phyloP scores from a whole-genome alignment of 2,329 filamentous ascomycete genomes.

The Pseudovirgaria hyperparasitica region DNA sequence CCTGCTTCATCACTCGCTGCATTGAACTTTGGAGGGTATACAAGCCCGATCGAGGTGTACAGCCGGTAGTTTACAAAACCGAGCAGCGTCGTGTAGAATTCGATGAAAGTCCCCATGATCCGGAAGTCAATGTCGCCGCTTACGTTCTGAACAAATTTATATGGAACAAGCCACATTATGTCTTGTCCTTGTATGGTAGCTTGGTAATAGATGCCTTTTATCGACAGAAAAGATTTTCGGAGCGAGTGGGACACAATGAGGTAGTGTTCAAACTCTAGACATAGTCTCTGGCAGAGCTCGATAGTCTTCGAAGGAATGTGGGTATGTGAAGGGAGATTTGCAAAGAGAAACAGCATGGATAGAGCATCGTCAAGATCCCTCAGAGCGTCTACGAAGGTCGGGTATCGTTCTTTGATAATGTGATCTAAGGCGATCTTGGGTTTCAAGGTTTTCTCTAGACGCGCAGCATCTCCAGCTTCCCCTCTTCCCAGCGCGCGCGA shows the following conservation, averaged over 20 bases:
- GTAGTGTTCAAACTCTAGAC: conserved; percentile 95
- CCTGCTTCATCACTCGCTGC: conserved; percentile 74
- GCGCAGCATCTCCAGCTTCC: conserved; percentile 76
- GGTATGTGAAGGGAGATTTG: conserved; percentile 81
- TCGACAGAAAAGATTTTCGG: conserved; percentile 91
- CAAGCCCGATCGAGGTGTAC: conserved; percentile 80
- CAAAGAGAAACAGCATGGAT: conserved; percentile 94
- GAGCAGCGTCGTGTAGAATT: conserved; percentile 94
- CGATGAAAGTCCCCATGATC: conserved; percentile 98
- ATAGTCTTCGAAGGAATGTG: conserved; percentile 92
- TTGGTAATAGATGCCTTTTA: conserved; percentile 99
- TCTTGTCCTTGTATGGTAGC: conserved; percentile 95
- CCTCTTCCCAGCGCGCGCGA: conserved; percentile 80
- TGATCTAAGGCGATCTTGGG: conserved; percentile 88
- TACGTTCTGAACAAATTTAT: conserved; percentile 92
- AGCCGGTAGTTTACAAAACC: conserved; percentile 94
- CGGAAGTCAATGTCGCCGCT: conserved; percentile 93
- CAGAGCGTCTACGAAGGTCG: conserved; percentile 87
- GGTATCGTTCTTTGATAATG: conserved; percentile 95
- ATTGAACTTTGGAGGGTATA: conserved; percentile 94
- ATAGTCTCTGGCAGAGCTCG: conserved; percentile 82
- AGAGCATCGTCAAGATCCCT: conserved; percentile 93
- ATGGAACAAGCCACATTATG: conserved; percentile 91
- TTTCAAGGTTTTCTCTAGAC: conserved; percentile 82
- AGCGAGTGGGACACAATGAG: conserved; percentile 84